Evolutionary conservation across 768 basidiomycete genomes (phyloP).

Genomic region (Mycena rebaudengoi): DNA sequence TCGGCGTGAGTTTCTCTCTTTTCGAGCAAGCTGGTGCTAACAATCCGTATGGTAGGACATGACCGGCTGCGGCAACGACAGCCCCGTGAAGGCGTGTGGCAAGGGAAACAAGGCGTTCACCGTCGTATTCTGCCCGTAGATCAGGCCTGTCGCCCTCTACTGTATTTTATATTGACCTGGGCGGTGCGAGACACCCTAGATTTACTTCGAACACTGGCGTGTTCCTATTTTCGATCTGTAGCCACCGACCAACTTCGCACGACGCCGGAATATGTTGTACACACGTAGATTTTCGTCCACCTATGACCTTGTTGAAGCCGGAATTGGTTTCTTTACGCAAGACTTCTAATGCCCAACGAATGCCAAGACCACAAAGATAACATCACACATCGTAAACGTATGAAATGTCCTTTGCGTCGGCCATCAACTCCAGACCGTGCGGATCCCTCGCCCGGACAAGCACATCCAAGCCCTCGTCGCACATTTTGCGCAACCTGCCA

Average conservation of each 20-base stretch:
- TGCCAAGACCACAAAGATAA: too few species aligned
- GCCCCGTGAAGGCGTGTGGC: constrained; percentile 22
- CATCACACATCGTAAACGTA: constrained; percentile 4
- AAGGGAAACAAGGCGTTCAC: constrained; percentile 11
- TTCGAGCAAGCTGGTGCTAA: neutral
- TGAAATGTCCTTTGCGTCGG: neutral
- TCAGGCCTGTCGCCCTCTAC: too few species aligned
- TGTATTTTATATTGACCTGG: too few species aligned
- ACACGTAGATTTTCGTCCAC: too few species aligned
- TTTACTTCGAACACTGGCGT: too few species aligned
- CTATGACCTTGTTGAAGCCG: too few species aligned
- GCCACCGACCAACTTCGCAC: too few species aligned
- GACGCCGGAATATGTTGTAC: too few species aligned
- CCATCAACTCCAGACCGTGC: neutral
- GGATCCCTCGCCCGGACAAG: constrained; percentile 1
- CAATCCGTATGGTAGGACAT: neutral
- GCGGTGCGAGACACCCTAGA: too few species aligned
- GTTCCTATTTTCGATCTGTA: too few species aligned
- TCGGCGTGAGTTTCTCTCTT: constrained; percentile 11
- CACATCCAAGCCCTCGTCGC: constrained; percentile 16
- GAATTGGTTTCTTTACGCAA: too few species aligned
- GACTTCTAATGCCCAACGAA: too few species aligned
- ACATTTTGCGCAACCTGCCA: constrained; percentile 4
- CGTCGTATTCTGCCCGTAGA: constrained; percentile 23
- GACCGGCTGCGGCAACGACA: constrained; percentile 21